These are phyloP conservation scores for Oryza meyeriana DNA, from an alignment of 176 grass and related monocot genomes.

Conservation along the genomic window DNA sequence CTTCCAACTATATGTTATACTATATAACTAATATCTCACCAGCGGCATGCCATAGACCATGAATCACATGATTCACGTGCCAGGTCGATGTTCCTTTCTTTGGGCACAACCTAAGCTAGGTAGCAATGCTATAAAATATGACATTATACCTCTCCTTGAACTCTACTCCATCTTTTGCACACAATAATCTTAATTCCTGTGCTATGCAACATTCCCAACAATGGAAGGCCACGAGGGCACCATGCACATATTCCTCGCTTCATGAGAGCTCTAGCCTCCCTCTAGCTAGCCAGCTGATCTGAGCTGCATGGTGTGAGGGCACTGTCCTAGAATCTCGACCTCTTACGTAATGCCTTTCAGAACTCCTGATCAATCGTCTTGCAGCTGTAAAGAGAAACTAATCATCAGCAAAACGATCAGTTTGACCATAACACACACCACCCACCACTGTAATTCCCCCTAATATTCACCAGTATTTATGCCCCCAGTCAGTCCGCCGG, in stretches of 20 bases:
- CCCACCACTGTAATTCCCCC: neutral
- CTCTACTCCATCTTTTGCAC: constrained; percentile 22
- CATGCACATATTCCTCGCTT: constrained; percentile 41
- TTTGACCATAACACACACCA: neutral
- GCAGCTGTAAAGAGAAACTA: constrained; percentile 1
- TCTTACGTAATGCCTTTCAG: neutral
- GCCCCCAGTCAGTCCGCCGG: neutral
- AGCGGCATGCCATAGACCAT: neutral
- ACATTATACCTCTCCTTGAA: constrained; percentile 26
- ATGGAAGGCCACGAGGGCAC: neutral
- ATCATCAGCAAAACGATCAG: neutral
- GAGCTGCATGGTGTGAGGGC: neutral
- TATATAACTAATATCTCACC: too few relatives aligned
- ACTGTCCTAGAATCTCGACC: neutral
- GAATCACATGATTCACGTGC: neutral
- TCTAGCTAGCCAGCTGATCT: too few relatives aligned
- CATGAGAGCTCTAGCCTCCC: neutral
- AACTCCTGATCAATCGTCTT: neutral
- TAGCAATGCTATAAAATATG: neutral
- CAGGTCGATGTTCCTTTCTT: neutral
- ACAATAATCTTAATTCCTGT: neutral
- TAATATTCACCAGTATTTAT: neutral
- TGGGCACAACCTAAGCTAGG: too few relatives aligned
- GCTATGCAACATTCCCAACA: neutral
- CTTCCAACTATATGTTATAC: too few relatives aligned